phyloP scores from a whole-genome alignment of 108 stramenopile species.

The Bacterosira constricta region DNA sequence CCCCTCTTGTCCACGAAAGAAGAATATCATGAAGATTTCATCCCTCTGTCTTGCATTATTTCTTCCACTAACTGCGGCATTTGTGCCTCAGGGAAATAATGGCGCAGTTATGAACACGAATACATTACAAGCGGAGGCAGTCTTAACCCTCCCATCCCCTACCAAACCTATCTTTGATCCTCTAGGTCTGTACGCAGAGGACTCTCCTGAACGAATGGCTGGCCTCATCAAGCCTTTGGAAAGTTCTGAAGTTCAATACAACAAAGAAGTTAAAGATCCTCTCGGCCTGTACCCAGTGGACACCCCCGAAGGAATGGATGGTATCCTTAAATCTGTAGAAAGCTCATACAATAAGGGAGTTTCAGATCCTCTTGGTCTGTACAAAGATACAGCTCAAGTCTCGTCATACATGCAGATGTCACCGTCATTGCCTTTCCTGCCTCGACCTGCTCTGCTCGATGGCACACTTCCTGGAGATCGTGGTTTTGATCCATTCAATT shows the following conservation, averaged over 20 bases:
- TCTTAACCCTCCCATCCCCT: background rate
- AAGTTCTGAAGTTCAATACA: too few relatives aligned
- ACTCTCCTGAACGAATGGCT: constrained; percentile 12
- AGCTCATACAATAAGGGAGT: constrained; percentile 2
- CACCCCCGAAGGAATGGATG: too few relatives aligned
- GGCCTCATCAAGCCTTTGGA: constrained; percentile 24
- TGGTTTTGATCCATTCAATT: constrained; percentile 60
- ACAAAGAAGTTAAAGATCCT: background rate
- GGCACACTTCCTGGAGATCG: constrained; percentile 53
- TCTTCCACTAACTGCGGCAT: constrained; percentile 1
- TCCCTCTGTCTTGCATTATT: background rate
- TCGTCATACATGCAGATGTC: constrained; percentile 26
- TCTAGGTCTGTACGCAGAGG: constrained; percentile 17
- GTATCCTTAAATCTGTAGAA: too few relatives aligned
- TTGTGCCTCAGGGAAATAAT: background rate
- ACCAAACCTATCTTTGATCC: constrained; percentile 23
- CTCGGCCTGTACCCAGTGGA: too few relatives aligned
- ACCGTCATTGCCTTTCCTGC: constrained; percentile 26
- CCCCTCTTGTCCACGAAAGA: too few relatives aligned
- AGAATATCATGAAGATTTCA: too few relatives aligned
- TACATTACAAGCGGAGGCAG: background rate
- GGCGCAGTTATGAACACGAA: background rate
- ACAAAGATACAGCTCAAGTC: constrained; percentile 20
- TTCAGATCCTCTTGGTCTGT: constrained; percentile 23
- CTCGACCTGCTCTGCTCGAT: constrained; percentile 54